A percentile compares a stretch with the other conserved stretches of the same genome.
These are phyloP conservation scores for Lichtheimia corymbifera DNA, from an alignment of 371 early-diverging fungal species.

Conservation along the genomic window DNA sequence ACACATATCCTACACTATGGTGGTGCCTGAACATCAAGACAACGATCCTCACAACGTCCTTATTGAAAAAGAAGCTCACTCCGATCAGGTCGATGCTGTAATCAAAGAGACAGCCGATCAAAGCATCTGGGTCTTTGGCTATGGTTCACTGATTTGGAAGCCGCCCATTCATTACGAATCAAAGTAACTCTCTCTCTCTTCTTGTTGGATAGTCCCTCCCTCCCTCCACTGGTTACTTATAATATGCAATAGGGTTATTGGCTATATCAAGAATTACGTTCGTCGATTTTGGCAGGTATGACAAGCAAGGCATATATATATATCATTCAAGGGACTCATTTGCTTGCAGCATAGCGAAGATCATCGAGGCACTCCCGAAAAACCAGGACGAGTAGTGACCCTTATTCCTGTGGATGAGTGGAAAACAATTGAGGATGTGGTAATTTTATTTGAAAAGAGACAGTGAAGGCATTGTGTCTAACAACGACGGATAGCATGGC, in stretches of 20 bases:
- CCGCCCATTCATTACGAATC: constrained; percentile 58
- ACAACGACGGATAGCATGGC: constrained; percentile 41
- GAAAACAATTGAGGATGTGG: constrained; percentile 44
- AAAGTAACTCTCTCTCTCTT: constrained; percentile 26
- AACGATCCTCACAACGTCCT: background rate
- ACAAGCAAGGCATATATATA: background rate
- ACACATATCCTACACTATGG: no score
- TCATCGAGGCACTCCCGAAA: constrained; percentile 85
- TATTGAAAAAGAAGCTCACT: constrained; percentile 1
- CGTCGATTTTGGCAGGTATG: constrained; percentile 88
- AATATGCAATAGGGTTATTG: constrained; percentile 48
- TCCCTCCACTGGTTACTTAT: background rate
- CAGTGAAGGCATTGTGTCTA: background rate
- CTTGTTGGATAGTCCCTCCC: background rate
- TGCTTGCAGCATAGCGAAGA: constrained; percentile 71
- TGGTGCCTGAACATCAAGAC: no score
- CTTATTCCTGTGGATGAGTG: constrained; percentile 75
- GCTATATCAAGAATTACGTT: constrained; percentile 79
- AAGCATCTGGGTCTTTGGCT: constrained; percentile 86
- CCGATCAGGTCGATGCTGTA: constrained; percentile 1
- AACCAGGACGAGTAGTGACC: constrained; percentile 91
- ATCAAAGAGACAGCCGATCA: constrained; percentile 9
- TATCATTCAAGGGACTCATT: background rate
- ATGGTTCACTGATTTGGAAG: constrained; percentile 90
- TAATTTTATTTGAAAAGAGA: constrained; percentile 14